Evolutionary conservation across 768 basidiomycete species (phyloP), one percentile per base, ranked within the genome.

Genomic region (Fomitopsis serialis): DNA sequence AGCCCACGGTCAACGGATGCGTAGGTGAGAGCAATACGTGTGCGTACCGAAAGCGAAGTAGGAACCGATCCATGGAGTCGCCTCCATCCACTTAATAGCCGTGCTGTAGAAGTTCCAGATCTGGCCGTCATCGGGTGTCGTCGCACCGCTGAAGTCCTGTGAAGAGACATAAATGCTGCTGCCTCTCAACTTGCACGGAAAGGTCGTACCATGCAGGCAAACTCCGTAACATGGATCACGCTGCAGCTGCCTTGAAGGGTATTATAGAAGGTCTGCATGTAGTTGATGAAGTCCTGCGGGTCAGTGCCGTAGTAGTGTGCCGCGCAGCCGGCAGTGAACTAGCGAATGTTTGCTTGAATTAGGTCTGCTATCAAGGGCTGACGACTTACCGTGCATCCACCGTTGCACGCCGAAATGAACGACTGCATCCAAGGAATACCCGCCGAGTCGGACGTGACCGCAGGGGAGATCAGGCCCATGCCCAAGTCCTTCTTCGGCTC

Each of bases 281-380:
- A 85, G 12, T 53, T n/a, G 50, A 80, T 74, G 63, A 92, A 76
- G 10, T 72, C 72, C 0, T 71, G 47, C 2, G 76, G 55, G 13
- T 70, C 54, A 13, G 72, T 78, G 48, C 78, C 82, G 66, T 97
- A 96, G 66, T 71, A 84, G 65, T 97, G 94, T 48, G 84, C 48
- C 44, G 82, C 80, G 2, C 86, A 48, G 21, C 55, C 68, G 62
- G 84, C 76, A 5, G 37, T 40, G 45, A 88, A 47, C 87, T 89
- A 12, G 0, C 12, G 12, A 15, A 9, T 21, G 7, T 0, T 17
- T 35, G 21, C n/a, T n/a, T 60, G 7, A 52, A 45, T 4, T 3
- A 17, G 11, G 15, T 23, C 17, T 32, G 42, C 1, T 3, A 8
- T 13, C 17, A 23, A 9, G 21, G 4, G 5, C 12, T 17, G 12